phyloP scores from a whole-genome alignment of 2,329 filamentous ascomycete species.

The Tolypocladium cylindrosporum region DNA sequence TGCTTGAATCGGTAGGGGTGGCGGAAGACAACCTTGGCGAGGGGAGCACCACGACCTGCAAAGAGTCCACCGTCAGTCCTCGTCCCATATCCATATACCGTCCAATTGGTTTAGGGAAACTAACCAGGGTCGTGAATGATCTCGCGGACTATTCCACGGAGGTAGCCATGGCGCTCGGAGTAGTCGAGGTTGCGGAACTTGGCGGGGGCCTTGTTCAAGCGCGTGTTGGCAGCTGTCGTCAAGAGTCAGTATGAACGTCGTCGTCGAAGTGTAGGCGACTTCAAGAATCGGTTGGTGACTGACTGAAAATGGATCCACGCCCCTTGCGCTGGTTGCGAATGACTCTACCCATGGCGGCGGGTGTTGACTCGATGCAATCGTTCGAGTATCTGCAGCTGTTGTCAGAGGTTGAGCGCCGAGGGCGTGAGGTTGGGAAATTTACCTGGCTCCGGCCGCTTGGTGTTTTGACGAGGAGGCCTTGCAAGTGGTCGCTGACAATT shows the following conservation, averaged over 20 bases:
- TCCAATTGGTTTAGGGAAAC: slow-evolving; percentile 15
- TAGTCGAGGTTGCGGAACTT: slow-evolving; percentile 97
- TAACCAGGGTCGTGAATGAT: slow-evolving; percentile 94
- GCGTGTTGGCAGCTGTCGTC: slow-evolving; percentile 62
- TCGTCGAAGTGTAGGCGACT: slow-evolving; percentile 9
- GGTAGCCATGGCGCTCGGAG: slow-evolving; percentile 94
- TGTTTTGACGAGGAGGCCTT: slow-evolving; percentile 25
- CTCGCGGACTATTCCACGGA: slow-evolving; percentile 95
- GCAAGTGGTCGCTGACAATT: slow-evolving; percentile 19
- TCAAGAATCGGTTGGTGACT: slow-evolving; percentile 18
- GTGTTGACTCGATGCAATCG: slow-evolving; percentile 22
- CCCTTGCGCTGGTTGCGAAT: slow-evolving; percentile 59
- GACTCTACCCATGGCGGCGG: slow-evolving; percentile 43
- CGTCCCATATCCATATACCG: slow-evolving; percentile 8
- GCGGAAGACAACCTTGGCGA: slow-evolving; percentile 94
- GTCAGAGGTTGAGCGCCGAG: slow-evolving; percentile 9
- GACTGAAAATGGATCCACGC: slow-evolving; percentile 49
- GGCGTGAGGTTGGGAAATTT: slow-evolving; percentile 15
- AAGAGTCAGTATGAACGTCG: slow-evolving; percentile 18
- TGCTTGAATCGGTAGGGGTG: slow-evolving; percentile 98
- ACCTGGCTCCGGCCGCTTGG: slow-evolving; percentile 31
- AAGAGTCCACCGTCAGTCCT: slow-evolving; percentile 15
- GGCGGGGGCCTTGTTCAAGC: slow-evolving; percentile 75
- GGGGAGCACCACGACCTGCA: slow-evolving; percentile 75
- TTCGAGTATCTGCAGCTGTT: slow-evolving; percentile 17